A percentile compares a stretch with the other conserved stretches of the same genome.
Evolutionary conservation across 2,329 filamentous ascomycete species (phyloP).

Genomic region (Microdochium paspali): DNA sequence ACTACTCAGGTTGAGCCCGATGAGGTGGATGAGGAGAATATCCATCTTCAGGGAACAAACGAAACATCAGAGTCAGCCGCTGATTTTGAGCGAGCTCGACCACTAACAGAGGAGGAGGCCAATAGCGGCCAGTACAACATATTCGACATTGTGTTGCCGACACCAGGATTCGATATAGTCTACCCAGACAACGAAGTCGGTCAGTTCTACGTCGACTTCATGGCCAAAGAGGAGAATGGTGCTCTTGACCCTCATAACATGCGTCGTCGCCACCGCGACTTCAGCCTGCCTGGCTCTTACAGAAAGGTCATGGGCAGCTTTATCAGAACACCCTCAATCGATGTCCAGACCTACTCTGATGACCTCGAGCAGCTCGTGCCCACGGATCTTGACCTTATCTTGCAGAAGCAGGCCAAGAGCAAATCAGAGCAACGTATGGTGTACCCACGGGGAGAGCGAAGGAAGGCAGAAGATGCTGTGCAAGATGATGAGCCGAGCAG

Average conservation of each 20-base stretch:
- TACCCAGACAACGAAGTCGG: constrained; percentile 81
- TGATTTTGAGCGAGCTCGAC: constrained; percentile 48
- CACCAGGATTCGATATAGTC: constrained; percentile 82
- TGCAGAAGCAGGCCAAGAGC: constrained; percentile 9
- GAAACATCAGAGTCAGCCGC: constrained; percentile 34
- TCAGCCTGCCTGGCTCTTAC: constrained; percentile 82
- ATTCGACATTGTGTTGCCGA: constrained; percentile 82
- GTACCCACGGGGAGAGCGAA: constrained; percentile 14
- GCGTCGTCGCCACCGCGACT: constrained; percentile 77
- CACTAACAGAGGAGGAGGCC: constrained; percentile 69
- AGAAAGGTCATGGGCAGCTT: constrained; percentile 73
- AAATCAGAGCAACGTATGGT: constrained; percentile 10
- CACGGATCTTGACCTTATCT: constrained; percentile 72
- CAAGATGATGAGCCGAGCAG: constrained; percentile 16
- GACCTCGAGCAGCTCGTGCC: constrained; percentile 77
- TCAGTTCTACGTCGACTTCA: constrained; percentile 78
- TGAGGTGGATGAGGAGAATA: constrained; percentile 57
- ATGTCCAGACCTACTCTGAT: constrained; percentile 60
- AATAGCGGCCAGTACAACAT: constrained; percentile 68
- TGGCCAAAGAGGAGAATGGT: constrained; percentile 71
- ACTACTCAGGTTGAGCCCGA: constrained; percentile 37
- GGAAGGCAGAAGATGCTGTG: constrained; percentile 13
- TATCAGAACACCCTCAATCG: constrained; percentile 52
- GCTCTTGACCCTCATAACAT: constrained; percentile 75
- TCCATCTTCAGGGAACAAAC: constrained; percentile 47